phyloP scores from a whole-genome alignment of 2,329 filamentous ascomycete genomes.

The Arthrobotrys conoides region DNA sequence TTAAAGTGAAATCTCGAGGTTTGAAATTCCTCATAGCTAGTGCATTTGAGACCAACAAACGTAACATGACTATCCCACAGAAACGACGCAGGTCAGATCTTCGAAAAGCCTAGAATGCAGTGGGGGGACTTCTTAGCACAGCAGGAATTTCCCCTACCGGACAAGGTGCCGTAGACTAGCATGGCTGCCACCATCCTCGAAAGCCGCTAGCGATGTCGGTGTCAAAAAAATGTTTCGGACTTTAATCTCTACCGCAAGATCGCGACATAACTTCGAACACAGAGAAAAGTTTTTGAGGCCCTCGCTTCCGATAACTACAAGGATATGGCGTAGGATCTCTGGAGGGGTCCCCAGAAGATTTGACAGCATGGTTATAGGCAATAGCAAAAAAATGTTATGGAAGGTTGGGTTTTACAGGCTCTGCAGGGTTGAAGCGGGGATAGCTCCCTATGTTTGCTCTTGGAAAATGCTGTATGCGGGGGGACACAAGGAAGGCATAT shows the following conservation, averaged over 20 bases:
- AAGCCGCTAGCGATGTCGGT: slow-evolving; percentile 18
- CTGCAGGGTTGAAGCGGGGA: slow-evolving; percentile 26
- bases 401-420: slow-evolving; percentile 23
- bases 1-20: slow-evolving; percentile 22
- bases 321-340: slow-evolving; percentile 28
- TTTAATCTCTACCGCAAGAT: slow-evolving; percentile 16
- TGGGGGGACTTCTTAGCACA: slow-evolving; percentile 6
- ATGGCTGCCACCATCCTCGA: slow-evolving; percentile 38
- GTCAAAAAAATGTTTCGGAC: slow-evolving; percentile 26
- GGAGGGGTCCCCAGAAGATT: slow-evolving; percentile 27
- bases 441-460: slow-evolving; percentile 24
- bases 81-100: slow-evolving; percentile 25
- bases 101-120: slow-evolving; percentile 19
- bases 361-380: slow-evolving; percentile 23
- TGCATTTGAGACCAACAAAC: slow-evolving; percentile 29
- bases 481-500: slow-evolving; percentile 28
- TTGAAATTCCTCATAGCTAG: slow-evolving; percentile 25
- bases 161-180: slow-evolving; percentile 4
- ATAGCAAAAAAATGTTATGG: slow-evolving; percentile 16
- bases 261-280: slow-evolving; percentile 37
- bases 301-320: slow-evolving; percentile 27
- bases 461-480: slow-evolving; percentile 29
- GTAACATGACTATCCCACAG: slow-evolving; percentile 24
- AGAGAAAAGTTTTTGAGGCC: slow-evolving; percentile 44
- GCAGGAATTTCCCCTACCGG: slow-evolving; percentile 29